phyloP scores from a whole-genome alignment of 202 grass and related monocot species.

The Schoenoplectus tabernaemontani region DNA sequence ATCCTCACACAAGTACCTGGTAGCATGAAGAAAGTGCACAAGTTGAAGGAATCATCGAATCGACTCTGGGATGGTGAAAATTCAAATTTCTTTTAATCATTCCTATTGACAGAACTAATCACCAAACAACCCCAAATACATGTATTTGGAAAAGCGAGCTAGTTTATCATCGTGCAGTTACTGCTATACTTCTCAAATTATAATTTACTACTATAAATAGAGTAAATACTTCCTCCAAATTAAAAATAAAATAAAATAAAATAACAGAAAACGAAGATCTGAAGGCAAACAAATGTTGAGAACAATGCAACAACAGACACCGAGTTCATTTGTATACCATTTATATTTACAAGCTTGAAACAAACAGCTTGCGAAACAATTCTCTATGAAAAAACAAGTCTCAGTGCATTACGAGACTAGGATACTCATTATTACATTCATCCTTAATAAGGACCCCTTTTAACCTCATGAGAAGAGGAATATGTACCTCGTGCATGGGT shows the following conservation, averaged over 20 bases:
- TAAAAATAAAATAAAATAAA: neutral
- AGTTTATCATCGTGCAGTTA: neutral
- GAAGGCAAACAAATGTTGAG: neutral
- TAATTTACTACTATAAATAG: neutral
- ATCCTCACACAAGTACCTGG: neutral
- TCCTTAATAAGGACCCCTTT: slow-evolving; percentile 11
- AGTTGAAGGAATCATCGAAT: neutral
- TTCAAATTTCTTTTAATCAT: neutral
- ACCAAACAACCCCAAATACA: neutral
- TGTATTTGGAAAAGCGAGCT: neutral
- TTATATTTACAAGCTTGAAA: slow-evolving; percentile 1
- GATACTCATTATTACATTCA: neutral
- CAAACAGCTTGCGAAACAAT: neutral
- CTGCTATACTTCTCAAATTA: neutral
- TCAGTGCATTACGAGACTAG: neutral
- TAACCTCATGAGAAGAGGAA: slow-evolving; percentile 16
- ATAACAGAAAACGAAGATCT: neutral
- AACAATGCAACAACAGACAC: neutral
- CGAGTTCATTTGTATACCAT: neutral
- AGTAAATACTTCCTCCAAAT: neutral
- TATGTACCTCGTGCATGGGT: slow-evolving; percentile 7
- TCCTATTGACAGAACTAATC: neutral
- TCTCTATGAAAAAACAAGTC: neutral
- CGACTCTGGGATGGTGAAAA: neutral
- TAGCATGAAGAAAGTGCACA: neutral